A percentile compares a stretch with the other conserved stretches of the same genome.
phyloP scores from a whole-genome alignment of 305 asterid species.

The Ajuga reptans region DNA sequence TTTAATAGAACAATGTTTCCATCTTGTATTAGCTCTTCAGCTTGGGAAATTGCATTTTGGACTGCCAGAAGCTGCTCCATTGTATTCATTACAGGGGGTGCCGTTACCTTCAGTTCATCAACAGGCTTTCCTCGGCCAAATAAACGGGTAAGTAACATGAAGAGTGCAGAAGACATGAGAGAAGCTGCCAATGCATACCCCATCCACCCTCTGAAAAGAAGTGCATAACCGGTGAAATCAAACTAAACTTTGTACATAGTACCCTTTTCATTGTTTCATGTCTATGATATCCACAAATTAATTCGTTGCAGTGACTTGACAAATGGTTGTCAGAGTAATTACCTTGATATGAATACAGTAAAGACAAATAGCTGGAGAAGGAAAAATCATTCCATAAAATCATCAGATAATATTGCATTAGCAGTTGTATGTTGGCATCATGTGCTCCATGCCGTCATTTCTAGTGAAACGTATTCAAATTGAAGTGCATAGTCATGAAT shows the following conservation, averaged over 20 bases:
- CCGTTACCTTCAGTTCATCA: constrained; percentile 62
- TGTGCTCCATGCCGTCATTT: background rate
- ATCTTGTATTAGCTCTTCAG: constrained; percentile 80
- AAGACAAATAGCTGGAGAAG: background rate
- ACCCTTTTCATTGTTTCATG: background rate
- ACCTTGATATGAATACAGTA: background rate
- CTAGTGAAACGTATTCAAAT: background rate
- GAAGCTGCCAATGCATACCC: constrained; percentile 45
- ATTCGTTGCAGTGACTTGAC: background rate
- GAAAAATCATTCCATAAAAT: background rate
- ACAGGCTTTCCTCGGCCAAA: constrained; percentile 49
- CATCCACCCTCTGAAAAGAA: constrained; percentile 72
- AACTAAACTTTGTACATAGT: background rate
- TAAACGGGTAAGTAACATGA: constrained; percentile 63
- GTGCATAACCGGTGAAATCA: constrained; percentile 3
- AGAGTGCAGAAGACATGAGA: constrained; percentile 46
- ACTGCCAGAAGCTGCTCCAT: constrained; percentile 97
- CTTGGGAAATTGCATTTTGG: constrained; percentile 78
- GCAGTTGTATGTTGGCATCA: background rate
- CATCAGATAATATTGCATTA: background rate
- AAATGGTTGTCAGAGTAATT: background rate
- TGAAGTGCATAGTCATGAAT: background rate
- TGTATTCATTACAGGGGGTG: constrained; percentile 79
- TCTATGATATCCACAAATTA: background rate
- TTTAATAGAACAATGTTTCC: constrained; percentile 75